phyloP scores from a whole-genome alignment of 192 early-diverging fungal genomes.

The Coemansia sp. region DNA sequence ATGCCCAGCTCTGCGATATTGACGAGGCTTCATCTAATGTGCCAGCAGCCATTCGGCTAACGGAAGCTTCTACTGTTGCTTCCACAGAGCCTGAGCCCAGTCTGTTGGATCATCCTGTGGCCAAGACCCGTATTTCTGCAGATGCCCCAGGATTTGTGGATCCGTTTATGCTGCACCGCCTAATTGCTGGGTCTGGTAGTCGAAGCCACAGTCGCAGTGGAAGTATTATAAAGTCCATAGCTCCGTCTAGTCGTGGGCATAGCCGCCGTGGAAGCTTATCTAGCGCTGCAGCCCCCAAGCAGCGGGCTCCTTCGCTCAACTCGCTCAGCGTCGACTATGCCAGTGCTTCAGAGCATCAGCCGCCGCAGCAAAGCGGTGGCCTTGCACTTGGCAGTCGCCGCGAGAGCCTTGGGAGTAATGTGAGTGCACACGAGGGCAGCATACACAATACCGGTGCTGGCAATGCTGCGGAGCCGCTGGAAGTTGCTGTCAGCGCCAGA shows the following conservation, averaged over 20 bases:
- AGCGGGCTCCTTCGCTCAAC: conserved; percentile 1
- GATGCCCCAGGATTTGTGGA: conserved; percentile 8
- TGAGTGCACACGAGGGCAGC: conserved; percentile 32
- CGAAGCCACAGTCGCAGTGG: conserved; percentile 24
- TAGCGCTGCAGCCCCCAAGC: conserved; percentile 9
- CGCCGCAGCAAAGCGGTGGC: neutral
- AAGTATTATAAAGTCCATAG: conserved; percentile 21
- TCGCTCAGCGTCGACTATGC: neutral
- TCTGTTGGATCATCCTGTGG: neutral
- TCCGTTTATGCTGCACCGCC: conserved; percentile 9
- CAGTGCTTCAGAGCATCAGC: neutral
- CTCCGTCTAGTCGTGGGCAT: conserved; percentile 24
- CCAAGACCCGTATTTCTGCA: neutral
- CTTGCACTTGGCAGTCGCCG: conserved; percentile 12
- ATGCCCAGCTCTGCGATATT: conserved; percentile 3
- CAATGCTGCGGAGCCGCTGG: conserved; percentile 28
- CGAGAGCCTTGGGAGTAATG: conserved; percentile 34
- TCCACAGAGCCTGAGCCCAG: neutral
- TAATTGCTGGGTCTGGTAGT: conserved; percentile 13
- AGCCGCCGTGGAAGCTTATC: conserved; percentile 43
- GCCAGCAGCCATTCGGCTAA: neutral
- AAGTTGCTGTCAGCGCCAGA: conserved; percentile 28
- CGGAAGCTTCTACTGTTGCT: neutral
- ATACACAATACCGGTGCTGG: conserved; percentile 17
- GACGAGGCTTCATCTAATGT: conserved; percentile 9